Evolutionary conservation across 768 basidiomycete species (phyloP).

Genomic region (Rhizopogon vulgaris): DNA sequence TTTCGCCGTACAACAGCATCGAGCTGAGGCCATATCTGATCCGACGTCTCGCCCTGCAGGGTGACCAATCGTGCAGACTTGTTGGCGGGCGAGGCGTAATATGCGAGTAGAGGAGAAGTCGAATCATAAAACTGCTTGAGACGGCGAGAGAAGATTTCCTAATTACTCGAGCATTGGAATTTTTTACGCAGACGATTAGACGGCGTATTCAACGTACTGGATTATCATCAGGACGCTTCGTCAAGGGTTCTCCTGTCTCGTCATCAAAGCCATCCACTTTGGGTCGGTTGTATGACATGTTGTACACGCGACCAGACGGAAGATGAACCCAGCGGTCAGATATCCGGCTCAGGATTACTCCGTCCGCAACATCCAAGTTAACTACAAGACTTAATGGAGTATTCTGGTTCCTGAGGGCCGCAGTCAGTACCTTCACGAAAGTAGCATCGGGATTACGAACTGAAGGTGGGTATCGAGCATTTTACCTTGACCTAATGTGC

Average conservation of each 20-base stretch:
- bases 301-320: constrained; percentile 87
- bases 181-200: not conserved
- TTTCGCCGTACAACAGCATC: constrained; percentile 51
- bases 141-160: constrained; percentile 78
- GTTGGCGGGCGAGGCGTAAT: constrained; percentile 43
- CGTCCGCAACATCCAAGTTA: constrained; percentile 84
- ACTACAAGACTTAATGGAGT: constrained; percentile 74
- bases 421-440: not conserved
- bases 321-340: constrained; percentile 88
- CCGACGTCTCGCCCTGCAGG: constrained; percentile 68
- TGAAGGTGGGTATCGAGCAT: constrained; percentile 71
- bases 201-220: constrained; percentile 48
- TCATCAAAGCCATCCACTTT: constrained; percentile 78
- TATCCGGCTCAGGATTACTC: constrained; percentile 79
- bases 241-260: constrained; percentile 80
- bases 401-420: constrained; percentile 43
- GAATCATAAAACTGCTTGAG: constrained; percentile 71
- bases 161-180: constrained; percentile 7
- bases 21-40: constrained; percentile 87
- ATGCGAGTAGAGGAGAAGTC: constrained; percentile 75
- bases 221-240: constrained; percentile 85
- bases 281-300: constrained; percentile 82
- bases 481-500: constrained; percentile 79
- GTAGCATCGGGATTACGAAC: constrained; percentile 31
- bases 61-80: constrained; percentile 44